Evolutionary conservation across 768 basidiomycete species (phyloP), one percentile per base, ranked within the genome.

Genomic region (Lepiota venenata): DNA sequence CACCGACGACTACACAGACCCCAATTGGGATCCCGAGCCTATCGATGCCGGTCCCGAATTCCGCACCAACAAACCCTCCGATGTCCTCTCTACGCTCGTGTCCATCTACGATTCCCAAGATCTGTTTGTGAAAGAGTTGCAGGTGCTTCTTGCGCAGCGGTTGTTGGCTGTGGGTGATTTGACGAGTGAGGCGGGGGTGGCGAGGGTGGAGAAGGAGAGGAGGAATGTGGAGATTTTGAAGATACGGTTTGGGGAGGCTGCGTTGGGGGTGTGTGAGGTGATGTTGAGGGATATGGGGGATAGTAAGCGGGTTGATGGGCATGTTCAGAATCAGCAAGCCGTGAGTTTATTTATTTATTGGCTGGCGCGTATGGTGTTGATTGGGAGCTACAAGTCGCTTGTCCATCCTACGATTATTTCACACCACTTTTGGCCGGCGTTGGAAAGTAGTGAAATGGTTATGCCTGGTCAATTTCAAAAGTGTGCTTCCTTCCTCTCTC

Each of bases 201-300:
- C 59, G 10, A 58, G 49, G 40, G 42, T 50, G 1, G 54, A 25
- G 36, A 36, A 44, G 9, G 61, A 98, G 93, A 84, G 95, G 16
- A 81, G 88, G 20, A 97, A 92, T 62, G 84, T 98, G 56, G 95
- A 97, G 68, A 91, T 95, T 40, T 72, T 99, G 57, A 98, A 98
- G 73, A 81, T 95, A 52, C 87, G 97, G 2, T 99, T 99, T 63
- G 97, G 97, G 18, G 97, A 98, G 63, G 78, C 85, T 1, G 85
- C 93, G 2, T 70, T 99, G 52, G 93, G 97, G 66, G 90, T 93
- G 4, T 98, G 95, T 74, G 96, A 98, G 66, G 94, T 99, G 51
- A 98, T 99, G 97, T 73, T 98, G 64, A 91, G 86, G 64, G 97
- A 99, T 67, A 90, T 98, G 84, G 88, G 92, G 2, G 94, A 98